Conservation (phyloP, 2,329 filamentous ascomycete genomes). For the Coniochaeta sp. region DNA sequence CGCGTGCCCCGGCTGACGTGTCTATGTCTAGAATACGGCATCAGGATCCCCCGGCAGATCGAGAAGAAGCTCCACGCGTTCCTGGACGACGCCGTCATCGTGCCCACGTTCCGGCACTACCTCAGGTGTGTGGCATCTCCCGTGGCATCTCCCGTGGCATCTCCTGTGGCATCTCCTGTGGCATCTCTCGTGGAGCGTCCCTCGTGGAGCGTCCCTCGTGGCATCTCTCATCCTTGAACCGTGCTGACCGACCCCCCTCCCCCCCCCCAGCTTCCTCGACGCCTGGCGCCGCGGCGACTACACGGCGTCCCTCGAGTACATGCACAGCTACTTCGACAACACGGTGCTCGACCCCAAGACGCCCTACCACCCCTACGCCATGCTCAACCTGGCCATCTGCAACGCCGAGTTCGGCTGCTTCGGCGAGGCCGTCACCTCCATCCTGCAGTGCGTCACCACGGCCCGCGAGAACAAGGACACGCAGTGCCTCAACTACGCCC, state of each 20-base stretch:
- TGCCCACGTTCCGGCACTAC: constrained; percentile 70
- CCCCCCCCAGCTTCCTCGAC: constrained; percentile 65
- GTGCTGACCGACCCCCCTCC: no score
- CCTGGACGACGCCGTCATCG: constrained; percentile 56
- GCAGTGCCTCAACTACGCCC: constrained; percentile 85
- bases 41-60: constrained; percentile 68
- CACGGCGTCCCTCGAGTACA: constrained; percentile 77
- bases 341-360: constrained; percentile 81
- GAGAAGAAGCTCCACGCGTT: constrained; percentile 63
- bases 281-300: constrained; percentile 89
- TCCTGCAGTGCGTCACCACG: constrained; percentile 93
- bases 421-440: constrained; percentile 82
- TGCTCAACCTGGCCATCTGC: constrained; percentile 87
- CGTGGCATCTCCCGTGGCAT: not conserved
- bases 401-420: constrained; percentile 94
- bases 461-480: constrained; percentile 90
- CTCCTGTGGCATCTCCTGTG: not conserved
- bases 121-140: constrained; percentile 43
- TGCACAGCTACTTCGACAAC: constrained; percentile 96
- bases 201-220: no score
- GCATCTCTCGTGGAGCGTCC: no score
- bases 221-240: no score
- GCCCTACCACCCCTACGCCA: constrained; percentile 86
- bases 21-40: constrained; percentile 57
- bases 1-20: not conserved